A percentile compares a stretch with the other conserved stretches of the same genome.
Conservation (phyloP, 2,329 filamentous ascomycete genomes). For the Colletotrichum theobromicola region DNA sequence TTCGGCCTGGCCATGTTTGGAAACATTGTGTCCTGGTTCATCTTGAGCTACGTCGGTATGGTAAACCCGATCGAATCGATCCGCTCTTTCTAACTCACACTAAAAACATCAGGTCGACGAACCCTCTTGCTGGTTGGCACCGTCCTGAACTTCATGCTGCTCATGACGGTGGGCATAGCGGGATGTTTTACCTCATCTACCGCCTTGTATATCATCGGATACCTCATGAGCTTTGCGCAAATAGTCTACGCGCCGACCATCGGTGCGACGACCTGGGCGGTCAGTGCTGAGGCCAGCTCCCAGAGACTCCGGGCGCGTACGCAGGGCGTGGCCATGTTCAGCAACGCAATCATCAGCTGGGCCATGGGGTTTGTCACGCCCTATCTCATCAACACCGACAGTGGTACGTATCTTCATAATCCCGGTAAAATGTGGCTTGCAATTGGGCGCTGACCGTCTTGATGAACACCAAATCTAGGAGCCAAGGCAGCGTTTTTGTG, state of each 20-base stretch:
- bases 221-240: neutral
- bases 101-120: neutral
- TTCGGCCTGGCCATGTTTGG: neutral
- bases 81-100: no score
- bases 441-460: neutral
- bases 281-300: slow-evolving; percentile 18
- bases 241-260: slow-evolving; percentile 36
- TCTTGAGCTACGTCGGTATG: neutral
- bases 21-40: neutral
- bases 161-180: neutral
- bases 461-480: neutral
- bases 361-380: slow-evolving; percentile 21
- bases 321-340: slow-evolving; percentile 20
- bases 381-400: slow-evolving; percentile 23
- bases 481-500: neutral
- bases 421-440: no score
- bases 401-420: neutral
- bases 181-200: neutral
- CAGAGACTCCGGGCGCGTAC: slow-evolving; percentile 19
- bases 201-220: neutral
- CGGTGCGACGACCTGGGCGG: slow-evolving; percentile 34
- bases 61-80: no score
- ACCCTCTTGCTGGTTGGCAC: neutral
- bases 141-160: neutral
- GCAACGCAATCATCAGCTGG: slow-evolving; percentile 17